Evolutionary conservation across 2,329 filamentous ascomycete species (phyloP), one percentile per base, ranked within the genome.

Genomic region (Pestalotiopsis fici): DNA sequence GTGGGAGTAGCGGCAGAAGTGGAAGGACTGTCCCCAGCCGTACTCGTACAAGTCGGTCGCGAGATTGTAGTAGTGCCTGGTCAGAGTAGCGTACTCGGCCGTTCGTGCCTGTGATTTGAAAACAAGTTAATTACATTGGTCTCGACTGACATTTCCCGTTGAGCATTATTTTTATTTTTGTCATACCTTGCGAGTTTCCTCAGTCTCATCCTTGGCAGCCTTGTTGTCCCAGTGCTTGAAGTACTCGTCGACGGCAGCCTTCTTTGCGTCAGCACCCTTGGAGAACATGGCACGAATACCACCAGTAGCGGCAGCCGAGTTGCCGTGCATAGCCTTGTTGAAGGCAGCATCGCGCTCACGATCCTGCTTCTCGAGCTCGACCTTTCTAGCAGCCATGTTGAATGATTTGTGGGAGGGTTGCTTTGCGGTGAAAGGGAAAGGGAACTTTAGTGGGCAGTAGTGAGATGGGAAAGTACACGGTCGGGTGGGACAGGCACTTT

Each of bases 191-290:
- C 95, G 90, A 73, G 88, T 91, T 75, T 91, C 93, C 65, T 91
- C 88, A 1, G 95, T 98, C 87, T 99, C 96, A 55, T 91, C 87
- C 70, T 87, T 90, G 37, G 85, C 92, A 59, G 84, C 82, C 83
- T 97, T 94, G 84, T 95, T 92, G 81, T 97, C 94, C 93, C 93
- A 97, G 80, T 97, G 94, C 87, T 97, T 97, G 85, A 97, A 97
- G 83, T 97, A 97, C 80, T 97, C 93, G 77, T 96, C 93, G 31
- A 95, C 88, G 59, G 94, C 94, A 64, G 91, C 91, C 79, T 94
- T 89, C 78, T 97, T 93, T 7, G 94, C 93, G 35, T 84, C 77
- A 35, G 75, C 72, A 80, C 96, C 91, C 85, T 99, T 99, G 78
- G 86, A 86, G 76, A 97, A 85, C 90, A 98, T 95, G 75, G 95